Evolutionary conservation across 1,284 basidiomycete species (phyloP).

Genomic region (Fomes fomentarius): DNA sequence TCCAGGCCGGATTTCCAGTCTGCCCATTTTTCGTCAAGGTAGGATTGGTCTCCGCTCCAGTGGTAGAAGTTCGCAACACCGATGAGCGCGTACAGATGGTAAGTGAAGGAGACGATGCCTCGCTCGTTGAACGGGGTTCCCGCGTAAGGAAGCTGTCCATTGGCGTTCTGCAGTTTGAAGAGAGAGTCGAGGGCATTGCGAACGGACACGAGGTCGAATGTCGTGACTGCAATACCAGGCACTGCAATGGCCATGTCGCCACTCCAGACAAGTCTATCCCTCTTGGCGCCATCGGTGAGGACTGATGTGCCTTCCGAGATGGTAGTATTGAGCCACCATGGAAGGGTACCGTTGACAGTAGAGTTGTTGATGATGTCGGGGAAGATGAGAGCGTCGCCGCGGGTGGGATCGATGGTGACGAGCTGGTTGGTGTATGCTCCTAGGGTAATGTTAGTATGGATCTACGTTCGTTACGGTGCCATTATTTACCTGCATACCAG

Average conservation of each 20-base stretch:
- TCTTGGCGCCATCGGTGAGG: slow-evolving; percentile 19
- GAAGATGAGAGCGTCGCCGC: slow-evolving; percentile 10
- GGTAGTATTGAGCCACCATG: slow-evolving; percentile 20
- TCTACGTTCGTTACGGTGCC: too few species aligned
- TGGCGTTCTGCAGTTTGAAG: slow-evolving; percentile 12
- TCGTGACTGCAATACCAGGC: slow-evolving; percentile 21
- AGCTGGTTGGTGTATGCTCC: slow-evolving; percentile 23
- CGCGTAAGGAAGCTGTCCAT: slow-evolving; percentile 15
- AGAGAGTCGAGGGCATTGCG: slow-evolving; percentile 22
- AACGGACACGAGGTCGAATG: slow-evolving; percentile 19
- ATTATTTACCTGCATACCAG: slow-evolving; percentile 21
- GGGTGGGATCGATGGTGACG: slow-evolving; percentile 19
- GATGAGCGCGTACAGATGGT: slow-evolving; percentile 23
- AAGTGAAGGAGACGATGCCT: slow-evolving; percentile 18
- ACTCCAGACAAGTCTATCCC: slow-evolving; percentile 24
- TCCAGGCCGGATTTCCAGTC: slow-evolving; percentile 18
- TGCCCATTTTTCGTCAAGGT: slow-evolving; percentile 15
- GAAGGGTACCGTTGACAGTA: slow-evolving; percentile 7
- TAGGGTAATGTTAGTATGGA: too few species aligned
- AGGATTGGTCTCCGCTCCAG: slow-evolving; percentile 21
- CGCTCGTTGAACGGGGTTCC: slow-evolving; percentile 16
- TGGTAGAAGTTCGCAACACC: slow-evolving; percentile 25
- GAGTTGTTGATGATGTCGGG: not conserved
- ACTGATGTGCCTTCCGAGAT: slow-evolving; percentile 18
- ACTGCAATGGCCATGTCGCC: slow-evolving; percentile 23